Evolutionary conservation across 2,329 filamentous ascomycete species (phyloP).

Genomic region (Lasiodiplodia sp.): DNA sequence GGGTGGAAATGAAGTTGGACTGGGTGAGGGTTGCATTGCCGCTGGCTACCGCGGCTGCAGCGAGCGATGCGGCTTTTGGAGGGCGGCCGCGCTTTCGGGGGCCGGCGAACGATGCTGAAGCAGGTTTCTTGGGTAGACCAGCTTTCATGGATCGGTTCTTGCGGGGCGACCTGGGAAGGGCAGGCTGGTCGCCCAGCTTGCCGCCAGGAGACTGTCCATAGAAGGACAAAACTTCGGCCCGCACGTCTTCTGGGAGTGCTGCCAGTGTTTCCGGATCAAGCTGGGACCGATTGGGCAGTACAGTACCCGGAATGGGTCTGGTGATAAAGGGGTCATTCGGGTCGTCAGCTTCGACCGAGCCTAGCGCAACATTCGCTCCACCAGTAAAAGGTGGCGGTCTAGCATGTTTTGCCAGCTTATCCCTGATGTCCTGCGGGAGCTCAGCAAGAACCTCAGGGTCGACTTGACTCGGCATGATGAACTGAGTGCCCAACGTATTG

Average conservation of each 20-base stretch:
- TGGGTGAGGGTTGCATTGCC: slow-evolving; percentile 64
- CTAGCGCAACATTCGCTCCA: neutral
- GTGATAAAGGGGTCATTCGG: slow-evolving; percentile 10
- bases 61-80: slow-evolving; percentile 45
- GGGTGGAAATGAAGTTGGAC: slow-evolving; percentile 70
- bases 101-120: slow-evolving; percentile 56
- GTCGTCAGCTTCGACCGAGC: slow-evolving; percentile 1
- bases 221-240: slow-evolving; percentile 79
- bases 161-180: slow-evolving; percentile 54
- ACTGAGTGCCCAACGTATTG: slow-evolving; percentile 87
- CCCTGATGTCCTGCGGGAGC: slow-evolving; percentile 82
- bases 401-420: slow-evolving; percentile 64
- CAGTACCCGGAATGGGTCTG: slow-evolving; percentile 4
- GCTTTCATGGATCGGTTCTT: slow-evolving; percentile 62
- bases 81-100: slow-evolving; percentile 69
- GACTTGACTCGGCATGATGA: slow-evolving; percentile 83
- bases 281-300: slow-evolving; percentile 69
- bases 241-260: slow-evolving; percentile 84
- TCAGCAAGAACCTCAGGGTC: slow-evolving; percentile 85
- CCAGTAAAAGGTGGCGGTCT: slow-evolving; percentile 1
- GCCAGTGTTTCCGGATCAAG: slow-evolving; percentile 85
- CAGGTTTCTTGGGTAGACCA: slow-evolving; percentile 55
- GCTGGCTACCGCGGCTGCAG: slow-evolving; percentile 57
- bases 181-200: slow-evolving; percentile 38
- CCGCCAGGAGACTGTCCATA: slow-evolving; percentile 56